phyloP scores from a whole-genome alignment of 228 moss, liverwort and hornwort species.

The Sphagnum fallax region DNA sequence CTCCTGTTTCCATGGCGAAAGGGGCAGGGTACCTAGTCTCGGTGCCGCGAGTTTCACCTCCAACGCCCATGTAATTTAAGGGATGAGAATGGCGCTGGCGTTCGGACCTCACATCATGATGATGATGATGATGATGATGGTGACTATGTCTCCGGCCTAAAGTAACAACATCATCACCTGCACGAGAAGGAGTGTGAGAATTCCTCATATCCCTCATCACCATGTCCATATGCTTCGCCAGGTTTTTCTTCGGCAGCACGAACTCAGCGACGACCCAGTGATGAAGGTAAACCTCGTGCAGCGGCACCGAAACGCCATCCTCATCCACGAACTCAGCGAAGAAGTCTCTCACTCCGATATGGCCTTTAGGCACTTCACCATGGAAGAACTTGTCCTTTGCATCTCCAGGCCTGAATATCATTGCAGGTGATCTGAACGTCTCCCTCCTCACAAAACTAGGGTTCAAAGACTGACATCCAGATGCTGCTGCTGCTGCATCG shows the following conservation, averaged over 20 bases:
- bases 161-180: no score
- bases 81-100: no score
- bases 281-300: slow-evolving; percentile 30
- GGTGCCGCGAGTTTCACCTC: slow-evolving; percentile 42
- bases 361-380: slow-evolving; percentile 22
- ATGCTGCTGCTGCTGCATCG: no score
- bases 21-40: slow-evolving; percentile 9
- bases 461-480: slow-evolving; percentile 5
- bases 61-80: slow-evolving; percentile 15
- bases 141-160: no score
- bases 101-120: no score
- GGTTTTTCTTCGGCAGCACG: slow-evolving; percentile 18
- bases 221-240: slow-evolving; percentile 8
- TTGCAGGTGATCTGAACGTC: slow-evolving; percentile 10
- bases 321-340: slow-evolving; percentile 35
- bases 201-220: no score
- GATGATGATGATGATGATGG: no score
- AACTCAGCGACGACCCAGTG: slow-evolving; percentile 28
- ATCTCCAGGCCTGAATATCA: slow-evolving; percentile 29
- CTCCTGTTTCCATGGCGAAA: slow-evolving; percentile 22
- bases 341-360: slow-evolving; percentile 25
- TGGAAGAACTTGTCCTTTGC: slow-evolving; percentile 27
- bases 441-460: slow-evolving; percentile 14
- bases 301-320: slow-evolving; percentile 21
- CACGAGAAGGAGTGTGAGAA: no score